Evolutionary conservation across 495 filamentous ascomycete genomes (phyloP).

Genomic region (Podospora comata): DNA sequence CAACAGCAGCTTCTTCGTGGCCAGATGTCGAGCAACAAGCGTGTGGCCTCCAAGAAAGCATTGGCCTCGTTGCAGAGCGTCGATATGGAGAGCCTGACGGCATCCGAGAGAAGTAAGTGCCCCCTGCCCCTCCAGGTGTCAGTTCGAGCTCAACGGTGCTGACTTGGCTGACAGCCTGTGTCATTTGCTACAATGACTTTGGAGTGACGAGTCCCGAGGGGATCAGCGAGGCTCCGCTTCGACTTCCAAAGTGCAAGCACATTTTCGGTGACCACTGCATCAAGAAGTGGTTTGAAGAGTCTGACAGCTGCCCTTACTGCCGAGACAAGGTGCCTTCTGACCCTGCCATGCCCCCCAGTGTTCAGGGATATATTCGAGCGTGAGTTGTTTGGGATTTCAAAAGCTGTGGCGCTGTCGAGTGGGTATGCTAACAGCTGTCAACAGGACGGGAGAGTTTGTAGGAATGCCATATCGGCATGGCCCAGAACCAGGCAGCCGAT

Average conservation of each 20-base stretch:
- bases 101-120: conserved; percentile 48
- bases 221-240: conserved; percentile 47
- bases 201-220: conserved; percentile 51
- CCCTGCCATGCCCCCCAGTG: conserved; percentile 14
- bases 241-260: conserved; percentile 56
- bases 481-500: background rate
- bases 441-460: background rate
- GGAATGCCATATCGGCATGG: background rate
- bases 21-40: conserved; percentile 37
- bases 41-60: conserved; percentile 46
- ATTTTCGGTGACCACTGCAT: conserved; percentile 59
- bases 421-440: background rate
- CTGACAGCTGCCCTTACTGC: conserved; percentile 57
- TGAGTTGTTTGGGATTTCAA: conserved; percentile 14
- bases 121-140: background rate
- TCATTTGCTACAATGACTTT: conserved; percentile 58
- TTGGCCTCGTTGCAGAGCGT: conserved; percentile 46
- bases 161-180: conserved; percentile 52
- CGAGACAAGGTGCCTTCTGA: conserved; percentile 55
- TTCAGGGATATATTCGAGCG: conserved; percentile 9
- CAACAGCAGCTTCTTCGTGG: conserved; percentile 40
- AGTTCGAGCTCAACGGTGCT: conserved; percentile 9
- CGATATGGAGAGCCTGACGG: conserved; percentile 39
- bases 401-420: background rate
- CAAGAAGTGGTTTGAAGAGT: conserved; percentile 59